phyloP scores from a whole-genome alignment of 179 eudicot genomes.

The Corrigiola litoralis region DNA sequence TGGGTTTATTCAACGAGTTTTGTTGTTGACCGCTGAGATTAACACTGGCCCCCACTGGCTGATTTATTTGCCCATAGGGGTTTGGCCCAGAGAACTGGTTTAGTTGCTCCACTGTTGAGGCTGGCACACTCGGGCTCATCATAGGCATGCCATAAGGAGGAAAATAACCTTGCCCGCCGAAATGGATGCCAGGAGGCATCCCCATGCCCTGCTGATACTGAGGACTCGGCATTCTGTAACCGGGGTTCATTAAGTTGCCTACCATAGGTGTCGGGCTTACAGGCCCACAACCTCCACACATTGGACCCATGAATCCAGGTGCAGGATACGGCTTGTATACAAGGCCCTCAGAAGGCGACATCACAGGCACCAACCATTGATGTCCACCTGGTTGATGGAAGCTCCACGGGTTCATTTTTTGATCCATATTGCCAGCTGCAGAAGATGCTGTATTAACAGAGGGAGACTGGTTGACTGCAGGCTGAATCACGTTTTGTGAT shows the following conservation, averaged over 20 bases:
- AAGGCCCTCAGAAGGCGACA: constrained; percentile 95
- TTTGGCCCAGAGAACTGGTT: constrained; percentile 32
- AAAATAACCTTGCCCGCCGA: constrained; percentile 53
- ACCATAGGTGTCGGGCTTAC: constrained; percentile 31
- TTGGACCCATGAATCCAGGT: constrained; percentile 41
- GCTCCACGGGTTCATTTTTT: constrained; percentile 42
- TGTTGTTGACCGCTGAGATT: constrained; percentile 30
- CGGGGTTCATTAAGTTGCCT: constrained; percentile 32
- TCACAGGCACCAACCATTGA: constrained; percentile 88
- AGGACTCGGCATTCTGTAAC: constrained; percentile 39
- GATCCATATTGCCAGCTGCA: constrained; percentile 31
- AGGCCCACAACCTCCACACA: constrained; percentile 46
- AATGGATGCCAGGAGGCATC: constrained; percentile 40
- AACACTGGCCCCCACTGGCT: constrained; percentile 19
- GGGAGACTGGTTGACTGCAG: constrained; percentile 26
- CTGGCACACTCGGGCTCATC: constrained; percentile 44
- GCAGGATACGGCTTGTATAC: constrained; percentile 87
- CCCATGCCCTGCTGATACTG: constrained; percentile 51
- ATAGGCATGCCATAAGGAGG: constrained; percentile 67
- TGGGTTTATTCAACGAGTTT: constrained; percentile 34
- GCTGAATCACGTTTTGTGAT: constrained; percentile 43
- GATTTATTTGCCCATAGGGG: constrained; percentile 29
- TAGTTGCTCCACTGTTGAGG: constrained; percentile 47
- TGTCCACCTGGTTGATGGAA: constrained; percentile 54
- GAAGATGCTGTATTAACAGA: constrained; percentile 26